A percentile compares a stretch with the other conserved stretches of the same genome.
Conservation (phyloP, 164 flowering plant species). For the Annona cherimola region DNA sequence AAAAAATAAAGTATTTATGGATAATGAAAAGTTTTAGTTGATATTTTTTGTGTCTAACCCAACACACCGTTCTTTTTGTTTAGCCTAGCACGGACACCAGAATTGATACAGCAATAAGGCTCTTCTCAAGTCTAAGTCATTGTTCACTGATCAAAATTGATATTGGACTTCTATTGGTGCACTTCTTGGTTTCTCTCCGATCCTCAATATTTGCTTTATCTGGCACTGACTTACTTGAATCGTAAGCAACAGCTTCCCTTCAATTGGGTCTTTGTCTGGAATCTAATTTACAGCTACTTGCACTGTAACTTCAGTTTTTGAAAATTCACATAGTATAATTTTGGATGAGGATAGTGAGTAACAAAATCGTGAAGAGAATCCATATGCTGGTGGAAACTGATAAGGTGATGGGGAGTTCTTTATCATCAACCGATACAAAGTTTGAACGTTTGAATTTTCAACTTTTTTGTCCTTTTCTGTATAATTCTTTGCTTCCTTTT, state of each 20-base stretch:
- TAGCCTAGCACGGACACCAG: slow-evolving; percentile 38
- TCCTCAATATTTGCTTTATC: slow-evolving; percentile 50
- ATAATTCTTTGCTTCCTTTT: not conserved
- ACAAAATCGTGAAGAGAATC: slow-evolving; percentile 9
- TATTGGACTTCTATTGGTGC: slow-evolving; percentile 57
- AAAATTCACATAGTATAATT: slow-evolving; percentile 28
- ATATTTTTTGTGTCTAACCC: no score
- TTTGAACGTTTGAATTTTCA: slow-evolving; percentile 14
- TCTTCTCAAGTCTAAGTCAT: slow-evolving; percentile 40
- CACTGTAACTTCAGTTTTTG: slow-evolving; percentile 25
- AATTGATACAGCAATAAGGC: slow-evolving; percentile 32
- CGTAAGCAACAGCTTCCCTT: slow-evolving; percentile 29
- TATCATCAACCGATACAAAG: slow-evolving; percentile 13
- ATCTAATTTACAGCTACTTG: not conserved
- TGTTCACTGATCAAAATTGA: slow-evolving; percentile 40
- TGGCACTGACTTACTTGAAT: slow-evolving; percentile 42
- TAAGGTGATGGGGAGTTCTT: slow-evolving; percentile 3
- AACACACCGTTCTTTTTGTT: not conserved
- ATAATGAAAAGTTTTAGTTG: no score
- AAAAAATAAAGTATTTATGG: no score
- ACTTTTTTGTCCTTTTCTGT: not conserved
- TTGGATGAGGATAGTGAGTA: slow-evolving; percentile 20
- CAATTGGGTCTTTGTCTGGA: not conserved
- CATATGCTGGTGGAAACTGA: slow-evolving; percentile 9
- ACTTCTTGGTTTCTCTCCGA: slow-evolving; percentile 38